phyloP scores from a whole-genome alignment of 2,329 filamentous ascomycete genomes.

The Stachybotrys echinatus region DNA sequence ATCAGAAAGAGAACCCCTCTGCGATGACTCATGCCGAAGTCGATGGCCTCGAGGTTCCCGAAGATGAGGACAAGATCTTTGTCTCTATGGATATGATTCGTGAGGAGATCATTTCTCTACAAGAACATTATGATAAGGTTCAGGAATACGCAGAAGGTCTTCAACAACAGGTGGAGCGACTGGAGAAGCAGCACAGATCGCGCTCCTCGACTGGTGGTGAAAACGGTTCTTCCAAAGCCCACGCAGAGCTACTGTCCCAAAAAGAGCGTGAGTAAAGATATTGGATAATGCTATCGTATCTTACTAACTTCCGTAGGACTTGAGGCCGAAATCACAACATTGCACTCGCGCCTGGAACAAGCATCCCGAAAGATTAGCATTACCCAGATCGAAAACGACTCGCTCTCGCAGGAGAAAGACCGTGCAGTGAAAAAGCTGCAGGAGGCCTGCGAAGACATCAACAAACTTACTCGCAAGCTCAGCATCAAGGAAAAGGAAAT shows the following conservation, averaged over 20 bases:
- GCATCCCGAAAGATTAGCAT: conserved; percentile 56
- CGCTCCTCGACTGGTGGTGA: conserved; percentile 35
- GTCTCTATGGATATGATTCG: conserved; percentile 59
- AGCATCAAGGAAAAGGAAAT: conserved; percentile 35
- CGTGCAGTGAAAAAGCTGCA: conserved; percentile 58
- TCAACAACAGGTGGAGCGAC: conserved; percentile 43
- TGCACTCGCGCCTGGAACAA: conserved; percentile 58
- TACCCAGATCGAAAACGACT: conserved; percentile 59
- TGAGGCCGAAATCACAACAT: conserved; percentile 52
- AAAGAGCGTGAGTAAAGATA: conserved; percentile 46
- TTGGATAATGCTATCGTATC: conserved; percentile 3
- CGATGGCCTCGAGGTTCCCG: conserved; percentile 43
- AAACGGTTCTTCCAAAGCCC: conserved; percentile 36
- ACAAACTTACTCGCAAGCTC: conserved; percentile 39
- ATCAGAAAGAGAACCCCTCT: conserved; percentile 29
- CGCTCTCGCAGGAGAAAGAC: conserved; percentile 59
- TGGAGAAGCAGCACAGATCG: conserved; percentile 43
- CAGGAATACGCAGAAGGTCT: conserved; percentile 49
- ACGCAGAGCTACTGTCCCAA: conserved; percentile 41
- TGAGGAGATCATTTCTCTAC: conserved; percentile 49
- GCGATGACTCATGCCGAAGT: conserved; percentile 38
- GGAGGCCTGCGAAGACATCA: conserved; percentile 54
- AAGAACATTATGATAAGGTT: conserved; percentile 51
- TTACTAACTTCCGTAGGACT: conserved; percentile 37
- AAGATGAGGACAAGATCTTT: conserved; percentile 53